These are phyloP conservation scores for Leccinum cinnamomeum DNA, from an alignment of 1,284 basidiomycete genomes.

Conservation along the genomic window DNA sequence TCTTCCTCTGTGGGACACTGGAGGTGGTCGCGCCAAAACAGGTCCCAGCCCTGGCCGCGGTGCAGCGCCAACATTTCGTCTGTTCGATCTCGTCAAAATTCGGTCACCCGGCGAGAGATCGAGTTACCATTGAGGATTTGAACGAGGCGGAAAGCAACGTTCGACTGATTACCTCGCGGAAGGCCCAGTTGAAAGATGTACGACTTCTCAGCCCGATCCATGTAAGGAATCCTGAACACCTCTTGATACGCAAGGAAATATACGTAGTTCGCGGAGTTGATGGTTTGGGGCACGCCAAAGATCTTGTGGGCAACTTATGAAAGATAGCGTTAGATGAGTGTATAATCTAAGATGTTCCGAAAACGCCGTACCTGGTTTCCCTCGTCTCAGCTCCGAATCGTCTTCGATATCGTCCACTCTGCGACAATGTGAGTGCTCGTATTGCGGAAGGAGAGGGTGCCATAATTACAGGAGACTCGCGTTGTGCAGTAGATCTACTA, in stretches of 20 bases:
- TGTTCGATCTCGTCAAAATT: slow-evolving; percentile 26
- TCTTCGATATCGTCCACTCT: slow-evolving; percentile 89
- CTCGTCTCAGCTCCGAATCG: slow-evolving; percentile 70
- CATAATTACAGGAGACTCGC: slow-evolving; percentile 62
- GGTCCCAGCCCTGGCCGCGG: slow-evolving; percentile 78
- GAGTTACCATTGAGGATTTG: slow-evolving; percentile 66
- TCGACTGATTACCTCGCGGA: neutral
- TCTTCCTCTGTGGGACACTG: slow-evolving; percentile 82
- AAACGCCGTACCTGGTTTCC: slow-evolving; percentile 58
- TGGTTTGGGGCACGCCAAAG: slow-evolving; percentile 79
- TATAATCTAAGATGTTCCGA: neutral
- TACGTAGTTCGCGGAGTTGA: slow-evolving; percentile 86
- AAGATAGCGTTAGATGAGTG: neutral
- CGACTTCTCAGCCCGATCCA: slow-evolving; percentile 4
- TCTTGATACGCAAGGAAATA: slow-evolving; percentile 90
- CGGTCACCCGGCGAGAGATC: neutral
- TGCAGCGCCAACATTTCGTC: slow-evolving; percentile 79
- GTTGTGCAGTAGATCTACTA: slow-evolving; percentile 92
- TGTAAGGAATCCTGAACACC: slow-evolving; percentile 44
- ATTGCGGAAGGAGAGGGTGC: neutral
- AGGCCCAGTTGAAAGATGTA: slow-evolving; percentile 41
- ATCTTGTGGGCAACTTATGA: slow-evolving; percentile 73
- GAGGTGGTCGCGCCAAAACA: slow-evolving; percentile 78
- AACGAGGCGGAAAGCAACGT: slow-evolving; percentile 44
- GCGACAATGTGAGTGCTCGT: slow-evolving; percentile 2